phyloP scores from a whole-genome alignment of 305 asterid genomes.

The Salvia sclarea region DNA sequence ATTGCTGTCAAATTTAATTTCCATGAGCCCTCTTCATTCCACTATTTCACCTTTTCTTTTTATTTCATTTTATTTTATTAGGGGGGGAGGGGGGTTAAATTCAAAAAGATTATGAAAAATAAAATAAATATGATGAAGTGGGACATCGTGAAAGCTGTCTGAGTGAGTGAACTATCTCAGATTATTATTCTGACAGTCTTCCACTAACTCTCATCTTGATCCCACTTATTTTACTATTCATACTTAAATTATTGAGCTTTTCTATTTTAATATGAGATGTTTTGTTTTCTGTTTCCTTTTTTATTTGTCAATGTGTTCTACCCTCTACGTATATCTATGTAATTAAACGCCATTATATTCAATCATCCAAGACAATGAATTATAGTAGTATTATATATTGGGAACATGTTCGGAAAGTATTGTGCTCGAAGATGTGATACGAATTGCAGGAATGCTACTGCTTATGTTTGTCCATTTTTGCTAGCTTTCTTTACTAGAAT shows the following conservation, averaged over 20 bases:
- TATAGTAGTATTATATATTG: too few species aligned
- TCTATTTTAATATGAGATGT: background rate
- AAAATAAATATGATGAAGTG: background rate
- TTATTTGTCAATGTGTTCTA: background rate
- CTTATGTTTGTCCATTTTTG: background rate
- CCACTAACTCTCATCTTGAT: slow-evolving; percentile 49
- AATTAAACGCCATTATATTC: too few species aligned
- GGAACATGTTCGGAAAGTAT: too few species aligned
- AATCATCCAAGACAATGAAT: too few species aligned
- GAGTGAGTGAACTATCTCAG: slow-evolving; percentile 20
- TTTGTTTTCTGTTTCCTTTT: background rate
- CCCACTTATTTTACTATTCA: slow-evolving; percentile 32
- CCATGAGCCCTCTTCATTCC: background rate
- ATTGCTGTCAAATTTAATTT: slow-evolving; percentile 32
- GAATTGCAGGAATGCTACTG: background rate
- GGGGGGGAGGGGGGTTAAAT: background rate
- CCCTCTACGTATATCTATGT: too few species aligned
- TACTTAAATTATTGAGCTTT: slow-evolving; percentile 28
- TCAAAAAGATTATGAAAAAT: background rate
- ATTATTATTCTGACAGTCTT: slow-evolving; percentile 38
- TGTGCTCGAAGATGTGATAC: background rate
- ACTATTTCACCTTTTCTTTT: slow-evolving; percentile 16
- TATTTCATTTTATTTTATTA: background rate
- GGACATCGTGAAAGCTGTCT: slow-evolving; percentile 33
- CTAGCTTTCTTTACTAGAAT: too few species aligned